phyloP scores from a whole-genome alignment of 345 rosid genomes.

The Passiflora organensis region DNA sequence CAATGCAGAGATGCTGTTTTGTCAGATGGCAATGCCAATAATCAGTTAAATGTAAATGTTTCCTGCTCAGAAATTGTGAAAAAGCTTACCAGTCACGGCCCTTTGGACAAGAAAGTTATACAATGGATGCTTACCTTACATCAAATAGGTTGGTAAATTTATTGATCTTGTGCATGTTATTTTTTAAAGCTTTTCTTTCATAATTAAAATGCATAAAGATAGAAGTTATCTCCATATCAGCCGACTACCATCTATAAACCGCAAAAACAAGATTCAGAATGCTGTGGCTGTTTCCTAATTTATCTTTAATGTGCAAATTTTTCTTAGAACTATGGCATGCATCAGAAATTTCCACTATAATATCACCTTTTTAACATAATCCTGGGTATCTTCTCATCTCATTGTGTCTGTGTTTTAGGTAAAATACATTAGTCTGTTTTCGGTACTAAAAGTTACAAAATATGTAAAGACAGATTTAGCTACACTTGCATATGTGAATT shows the following conservation, averaged over 20 bases:
- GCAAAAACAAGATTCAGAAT: too few relatives aligned
- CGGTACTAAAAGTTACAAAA: background rate
- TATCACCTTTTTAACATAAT: too few relatives aligned
- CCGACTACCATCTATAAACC: too few relatives aligned
- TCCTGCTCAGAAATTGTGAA: slow-evolving; percentile 45
- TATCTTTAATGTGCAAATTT: background rate
- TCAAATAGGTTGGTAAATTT: slow-evolving; percentile 72
- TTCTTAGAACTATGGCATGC: background rate
- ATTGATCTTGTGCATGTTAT: background rate
- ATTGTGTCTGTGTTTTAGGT: background rate
- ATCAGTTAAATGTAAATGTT: slow-evolving; percentile 28
- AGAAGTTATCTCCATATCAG: too few relatives aligned
- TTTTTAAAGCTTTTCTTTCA: too few relatives aligned
- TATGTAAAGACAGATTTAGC: too few relatives aligned
- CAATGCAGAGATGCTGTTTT: slow-evolving; percentile 30
- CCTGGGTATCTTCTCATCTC: background rate
- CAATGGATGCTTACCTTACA: slow-evolving; percentile 88
- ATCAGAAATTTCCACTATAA: background rate
- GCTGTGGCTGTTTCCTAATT: too few relatives aligned
- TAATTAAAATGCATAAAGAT: too few relatives aligned
- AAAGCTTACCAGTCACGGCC: slow-evolving; percentile 45
- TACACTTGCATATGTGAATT: background rate
- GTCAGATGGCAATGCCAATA: slow-evolving; percentile 12
- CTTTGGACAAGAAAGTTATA: slow-evolving; percentile 70
- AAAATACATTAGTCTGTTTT: background rate